Percentiles rank a stretch among this genome's conserved stretches.
These are phyloP conservation scores for Thalassiosira profunda DNA, from an alignment of 108 stramenopile species.

Conservation along the genomic window DNA sequence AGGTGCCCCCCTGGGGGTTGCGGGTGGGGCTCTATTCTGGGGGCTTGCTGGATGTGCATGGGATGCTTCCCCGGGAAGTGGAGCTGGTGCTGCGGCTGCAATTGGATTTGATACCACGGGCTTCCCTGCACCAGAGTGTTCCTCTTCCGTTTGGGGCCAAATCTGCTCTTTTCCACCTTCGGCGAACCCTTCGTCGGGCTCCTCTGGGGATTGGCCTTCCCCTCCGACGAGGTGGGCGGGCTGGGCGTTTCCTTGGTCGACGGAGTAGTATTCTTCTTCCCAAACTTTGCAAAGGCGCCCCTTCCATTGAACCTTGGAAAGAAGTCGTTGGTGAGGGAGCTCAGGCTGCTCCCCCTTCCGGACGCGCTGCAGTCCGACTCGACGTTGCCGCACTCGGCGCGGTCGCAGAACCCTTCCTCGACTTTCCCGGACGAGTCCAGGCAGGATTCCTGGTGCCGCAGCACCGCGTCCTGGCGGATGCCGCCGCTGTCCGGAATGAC, in stretches of 20 bases:
- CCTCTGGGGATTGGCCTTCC: too few species aligned
- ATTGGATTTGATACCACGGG: background rate
- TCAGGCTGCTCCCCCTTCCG: background rate
- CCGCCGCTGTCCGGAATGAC: background rate
- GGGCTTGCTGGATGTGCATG: background rate
- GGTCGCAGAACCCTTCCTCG: constrained; percentile 3
- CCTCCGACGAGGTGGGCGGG: background rate
- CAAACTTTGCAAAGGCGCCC: background rate
- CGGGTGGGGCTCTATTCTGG: background rate
- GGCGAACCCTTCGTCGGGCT: background rate
- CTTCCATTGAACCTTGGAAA: background rate
- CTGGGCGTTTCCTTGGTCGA: background rate
- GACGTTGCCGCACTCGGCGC: background rate
- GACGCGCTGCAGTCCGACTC: background rate
- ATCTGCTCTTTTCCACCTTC: background rate
- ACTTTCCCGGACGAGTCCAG: background rate
- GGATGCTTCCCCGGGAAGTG: background rate
- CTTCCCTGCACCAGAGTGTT: background rate
- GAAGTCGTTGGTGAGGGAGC: background rate
- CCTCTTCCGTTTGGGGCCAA: background rate
- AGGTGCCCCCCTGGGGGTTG: background rate
- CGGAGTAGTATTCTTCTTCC: background rate
- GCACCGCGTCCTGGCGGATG: background rate
- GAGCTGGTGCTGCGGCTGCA: background rate
- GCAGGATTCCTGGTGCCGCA: background rate